These are phyloP conservation scores for Aspergillus costaricaensis DNA, from an alignment of 2,329 filamentous ascomycete genomes.

Conservation along the genomic window DNA sequence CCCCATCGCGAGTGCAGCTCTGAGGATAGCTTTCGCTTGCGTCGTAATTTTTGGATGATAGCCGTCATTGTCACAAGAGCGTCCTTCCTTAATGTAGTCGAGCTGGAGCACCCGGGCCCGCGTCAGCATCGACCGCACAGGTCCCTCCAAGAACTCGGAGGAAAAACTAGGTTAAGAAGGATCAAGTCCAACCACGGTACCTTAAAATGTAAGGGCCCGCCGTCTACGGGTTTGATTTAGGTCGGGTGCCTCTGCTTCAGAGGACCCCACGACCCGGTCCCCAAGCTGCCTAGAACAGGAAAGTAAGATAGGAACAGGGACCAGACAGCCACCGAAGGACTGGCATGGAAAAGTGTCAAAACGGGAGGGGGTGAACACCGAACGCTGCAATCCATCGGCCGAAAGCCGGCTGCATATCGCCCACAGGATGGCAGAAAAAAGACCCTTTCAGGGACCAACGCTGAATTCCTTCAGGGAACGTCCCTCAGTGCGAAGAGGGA, in stretches of 20 bases:
- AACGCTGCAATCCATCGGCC: slow-evolving; percentile 13
- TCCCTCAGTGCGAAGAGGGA: background rate
- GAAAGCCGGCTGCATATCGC: slow-evolving; percentile 27
- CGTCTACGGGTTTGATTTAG: background rate
- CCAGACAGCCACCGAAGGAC: background rate
- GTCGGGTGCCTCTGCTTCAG: background rate
- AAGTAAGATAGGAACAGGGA: background rate
- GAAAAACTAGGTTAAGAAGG: slow-evolving; percentile 7
- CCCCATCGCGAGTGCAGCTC: slow-evolving; percentile 45
- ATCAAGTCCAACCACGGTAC: slow-evolving; percentile 6
- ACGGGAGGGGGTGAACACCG: background rate
- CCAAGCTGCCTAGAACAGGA: slow-evolving; percentile 3
- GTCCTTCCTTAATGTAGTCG: slow-evolving; percentile 27
- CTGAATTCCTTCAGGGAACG: slow-evolving; percentile 6
- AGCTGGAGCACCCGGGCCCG: slow-evolving; percentile 10
- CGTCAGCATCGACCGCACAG: slow-evolving; percentile 16
- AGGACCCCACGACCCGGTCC: background rate
- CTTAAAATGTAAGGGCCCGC: background rate
- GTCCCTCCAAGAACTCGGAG: slow-evolving; percentile 2
- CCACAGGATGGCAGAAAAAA: slow-evolving; percentile 13
- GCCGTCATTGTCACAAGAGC: slow-evolving; percentile 31
- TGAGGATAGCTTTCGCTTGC: slow-evolving; percentile 38
- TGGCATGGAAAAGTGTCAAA: background rate
- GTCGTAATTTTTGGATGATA: slow-evolving; percentile 35
- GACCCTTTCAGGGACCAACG: slow-evolving; percentile 12